A percentile compares a stretch with the other conserved stretches of the same genome.
phyloP scores from a whole-genome alignment of 2,329 filamentous ascomycete species.

The Fusarium clavum region DNA sequence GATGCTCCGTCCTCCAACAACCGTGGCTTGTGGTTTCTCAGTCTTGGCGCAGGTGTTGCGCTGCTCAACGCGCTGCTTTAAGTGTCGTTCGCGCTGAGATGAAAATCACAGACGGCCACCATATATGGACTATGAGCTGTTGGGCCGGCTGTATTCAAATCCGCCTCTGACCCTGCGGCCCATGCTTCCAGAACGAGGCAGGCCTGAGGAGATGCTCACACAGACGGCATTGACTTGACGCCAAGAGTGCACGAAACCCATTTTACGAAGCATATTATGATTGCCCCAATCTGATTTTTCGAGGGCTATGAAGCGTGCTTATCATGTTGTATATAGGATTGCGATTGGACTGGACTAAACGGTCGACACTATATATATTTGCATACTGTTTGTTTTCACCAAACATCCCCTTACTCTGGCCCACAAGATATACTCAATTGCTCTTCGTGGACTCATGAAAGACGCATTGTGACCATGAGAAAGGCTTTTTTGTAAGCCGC shows the following conservation, averaged over 20 bases:
- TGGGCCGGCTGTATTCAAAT: neutral
- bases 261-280: slow-evolving; percentile 23
- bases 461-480: neutral
- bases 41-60: slow-evolving; percentile 26
- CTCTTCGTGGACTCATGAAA: neutral
- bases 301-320: slow-evolving; percentile 21
- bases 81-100: neutral
- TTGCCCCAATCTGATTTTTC: neutral
- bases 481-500: neutral
- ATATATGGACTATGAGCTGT: neutral
- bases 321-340: slow-evolving; percentile 22
- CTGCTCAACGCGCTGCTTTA: slow-evolving; percentile 30
- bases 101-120: neutral
- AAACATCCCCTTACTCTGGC: neutral
- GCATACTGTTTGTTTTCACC: neutral
- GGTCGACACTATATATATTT: neutral
- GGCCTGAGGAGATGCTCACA: neutral
- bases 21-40: slow-evolving; percentile 17
- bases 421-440: neutral
- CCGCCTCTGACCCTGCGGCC: neutral
- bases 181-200: neutral
- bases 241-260: neutral
- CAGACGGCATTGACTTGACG: neutral
- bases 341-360: neutral
- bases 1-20: slow-evolving; percentile 25